Conservation (phyloP, 805 yeast species). For the Ogataea sp. region DNA sequence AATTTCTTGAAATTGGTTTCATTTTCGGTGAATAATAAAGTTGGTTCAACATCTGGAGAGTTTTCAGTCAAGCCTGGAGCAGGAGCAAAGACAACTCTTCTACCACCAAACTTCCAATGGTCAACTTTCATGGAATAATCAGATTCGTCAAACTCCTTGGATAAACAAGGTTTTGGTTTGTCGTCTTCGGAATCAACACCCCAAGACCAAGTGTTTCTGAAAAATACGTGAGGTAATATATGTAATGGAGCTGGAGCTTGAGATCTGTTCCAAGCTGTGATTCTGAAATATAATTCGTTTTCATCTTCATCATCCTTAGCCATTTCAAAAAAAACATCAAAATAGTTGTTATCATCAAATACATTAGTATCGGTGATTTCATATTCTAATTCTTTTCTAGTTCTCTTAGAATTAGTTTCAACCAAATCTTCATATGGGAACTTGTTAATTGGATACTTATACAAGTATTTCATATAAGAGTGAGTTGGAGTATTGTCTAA, state of each 20-base stretch:
- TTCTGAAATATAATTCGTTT: constrained; percentile 71
- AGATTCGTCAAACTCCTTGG: constrained; percentile 28
- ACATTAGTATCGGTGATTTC: constrained; percentile 78
- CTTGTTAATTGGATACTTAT: constrained; percentile 84
- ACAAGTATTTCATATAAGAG: constrained; percentile 82
- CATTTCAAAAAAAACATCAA: constrained; percentile 84
- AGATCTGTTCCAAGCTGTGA: constrained; percentile 83
- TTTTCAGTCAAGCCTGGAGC: constrained; percentile 65
- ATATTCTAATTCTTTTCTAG: constrained; percentile 64
- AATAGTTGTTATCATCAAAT: constrained; percentile 65
- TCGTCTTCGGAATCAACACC: constrained; percentile 45
- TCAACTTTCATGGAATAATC: constrained; percentile 47
- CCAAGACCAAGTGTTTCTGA: constrained; percentile 95
- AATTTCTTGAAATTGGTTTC: constrained; percentile 70
- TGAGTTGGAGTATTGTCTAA: constrained; percentile 91
- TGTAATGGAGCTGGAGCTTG: constrained; percentile 83
- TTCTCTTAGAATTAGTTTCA: constrained; percentile 55
- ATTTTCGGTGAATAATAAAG: constrained; percentile 78
- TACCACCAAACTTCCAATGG: constrained; percentile 62
- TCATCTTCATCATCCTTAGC: constrained; percentile 79
- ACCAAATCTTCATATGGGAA: constrained; percentile 77
- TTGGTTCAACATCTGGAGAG: constrained; percentile 64
- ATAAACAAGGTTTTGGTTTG: constrained; percentile 41
- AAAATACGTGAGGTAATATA: constrained; percentile 74
- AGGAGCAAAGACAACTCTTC: constrained; percentile 67